Base-by-base conservation (phyloP, 345 rosid genomes). In the Citrus sp. region DNA sequence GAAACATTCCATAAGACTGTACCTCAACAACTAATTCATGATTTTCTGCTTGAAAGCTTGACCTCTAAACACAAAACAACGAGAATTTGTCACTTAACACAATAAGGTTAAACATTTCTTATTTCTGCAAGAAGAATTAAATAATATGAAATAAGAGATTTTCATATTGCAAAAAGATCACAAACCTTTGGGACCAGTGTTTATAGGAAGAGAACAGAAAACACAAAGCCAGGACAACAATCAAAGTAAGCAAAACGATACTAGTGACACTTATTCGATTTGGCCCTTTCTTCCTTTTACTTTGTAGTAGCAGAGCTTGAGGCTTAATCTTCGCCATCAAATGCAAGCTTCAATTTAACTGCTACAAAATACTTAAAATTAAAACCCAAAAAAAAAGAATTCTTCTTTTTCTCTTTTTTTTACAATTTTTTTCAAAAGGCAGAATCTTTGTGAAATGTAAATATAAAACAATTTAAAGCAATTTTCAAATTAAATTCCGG, bases 271-370 rank as follows among this genome's bases (percentile, higher is more conserved):
- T 87, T 16, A 91, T 86, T 65, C 87, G 89, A 84, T 85, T 77
- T 5, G 95, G 91, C 49, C 83, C 91, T 68, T 90, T 91, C 90
- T 91, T 92, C 89, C 87, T 90, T 79, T 92, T 92, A 88, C 97
- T 92, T 84, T 91, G 93, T 67, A 82, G 86, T 73, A 92, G 70
- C 64, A 92, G 80, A 42, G 95, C 95, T 78, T 89, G 93, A 37
- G 97, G 97, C 58, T 92, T 92, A 77, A 92, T 92, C 89, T 92
- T 91, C 78, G 85, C 95, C 97, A 91, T 89, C 73, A 67, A 32
- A 46, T 80, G 74, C 77, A 35, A 24, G 25, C 69, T 76, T 81
- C 79, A 81, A 82, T 80, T 79, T 79, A 83, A 67, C 21, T 5
- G 65, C 65, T 58, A 54, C 12, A 37, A 64, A 64, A 28, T 46